Percentiles rank a stretch among this genome's conserved stretches.
Conservation (phyloP, 306 rosid genomes). For the Vicia villosa region DNA sequence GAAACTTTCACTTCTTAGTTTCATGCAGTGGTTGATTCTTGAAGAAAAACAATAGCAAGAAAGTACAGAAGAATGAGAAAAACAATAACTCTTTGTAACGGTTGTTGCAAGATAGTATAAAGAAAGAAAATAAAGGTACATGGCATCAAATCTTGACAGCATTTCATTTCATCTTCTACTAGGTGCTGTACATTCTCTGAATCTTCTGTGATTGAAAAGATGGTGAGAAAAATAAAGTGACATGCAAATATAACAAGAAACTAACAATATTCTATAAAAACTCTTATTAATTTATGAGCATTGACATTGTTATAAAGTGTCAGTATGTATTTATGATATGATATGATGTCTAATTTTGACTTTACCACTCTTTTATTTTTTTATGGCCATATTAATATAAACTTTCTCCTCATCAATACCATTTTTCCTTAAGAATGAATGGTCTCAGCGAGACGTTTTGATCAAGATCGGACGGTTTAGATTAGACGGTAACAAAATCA, state of each 20-base stretch:
- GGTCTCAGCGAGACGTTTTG: too few species aligned
- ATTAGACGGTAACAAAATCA: too few species aligned
- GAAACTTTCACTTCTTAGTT: neutral
- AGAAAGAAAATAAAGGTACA: constrained; percentile 33
- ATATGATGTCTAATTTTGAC: constrained; percentile 28
- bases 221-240: constrained; percentile 37
- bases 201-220: constrained; percentile 49
- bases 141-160: constrained; percentile 48
- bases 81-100: constrained; percentile 41
- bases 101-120: constrained; percentile 38
- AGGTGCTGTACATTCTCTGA: constrained; percentile 54
- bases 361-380: constrained; percentile 11
- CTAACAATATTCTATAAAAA: constrained; percentile 21
- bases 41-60: constrained; percentile 21
- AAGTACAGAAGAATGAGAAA: too few species aligned
- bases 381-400: constrained; percentile 29
- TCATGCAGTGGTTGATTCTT: neutral
- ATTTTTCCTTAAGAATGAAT: constrained; percentile 22
- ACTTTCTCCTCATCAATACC: constrained; percentile 13
- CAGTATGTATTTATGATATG: neutral
- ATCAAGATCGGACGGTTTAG: neutral
- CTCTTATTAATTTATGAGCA: constrained; percentile 16
- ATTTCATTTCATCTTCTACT: constrained; percentile 43
- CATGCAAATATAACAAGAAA: constrained; percentile 39
- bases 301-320: constrained; percentile 18